Evolutionary conservation across 148 eudicot species (phyloP).

Genomic region (Persicaria tinctoria): DNA sequence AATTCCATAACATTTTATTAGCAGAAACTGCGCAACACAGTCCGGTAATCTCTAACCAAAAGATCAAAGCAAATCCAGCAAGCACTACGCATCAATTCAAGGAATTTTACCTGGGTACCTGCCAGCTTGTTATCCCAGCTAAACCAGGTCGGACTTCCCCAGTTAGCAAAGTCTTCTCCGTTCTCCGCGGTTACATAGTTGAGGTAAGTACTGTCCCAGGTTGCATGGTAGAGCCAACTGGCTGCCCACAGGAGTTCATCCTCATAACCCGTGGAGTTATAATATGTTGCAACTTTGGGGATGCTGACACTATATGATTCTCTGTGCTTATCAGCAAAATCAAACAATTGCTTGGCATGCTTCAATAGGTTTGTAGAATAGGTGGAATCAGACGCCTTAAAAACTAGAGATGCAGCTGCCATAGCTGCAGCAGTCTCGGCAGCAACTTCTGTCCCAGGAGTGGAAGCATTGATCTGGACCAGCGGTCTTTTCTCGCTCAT

Average conservation of each 20-base stretch:
- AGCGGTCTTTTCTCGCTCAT: slow-evolving; percentile 71
- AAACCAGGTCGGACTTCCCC: slow-evolving; percentile 84
- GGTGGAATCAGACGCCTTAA: slow-evolving; percentile 41
- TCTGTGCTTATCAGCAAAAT: slow-evolving; percentile 61
- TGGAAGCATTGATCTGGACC: slow-evolving; percentile 48
- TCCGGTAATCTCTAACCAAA: background rate
- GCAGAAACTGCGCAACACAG: background rate
- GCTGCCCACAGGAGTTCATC: slow-evolving; percentile 99
- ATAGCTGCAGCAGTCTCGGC: slow-evolving; percentile 97
- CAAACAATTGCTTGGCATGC: slow-evolving; percentile 66
- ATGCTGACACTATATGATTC: slow-evolving; percentile 63
- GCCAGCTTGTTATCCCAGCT: slow-evolving; percentile 94
- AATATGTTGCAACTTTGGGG: slow-evolving; percentile 60
- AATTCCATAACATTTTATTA: background rate
- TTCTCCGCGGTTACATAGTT: slow-evolving; percentile 55
- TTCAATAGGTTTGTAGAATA: slow-evolving; percentile 60
- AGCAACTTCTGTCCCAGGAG: slow-evolving; percentile 85
- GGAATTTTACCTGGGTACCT: slow-evolving; percentile 61
- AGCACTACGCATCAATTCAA: background rate
- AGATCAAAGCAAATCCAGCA: background rate
- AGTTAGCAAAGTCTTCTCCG: slow-evolving; percentile 53
- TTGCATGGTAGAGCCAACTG: slow-evolving; percentile 92
- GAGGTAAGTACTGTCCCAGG: slow-evolving; percentile 47
- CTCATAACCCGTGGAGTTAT: slow-evolving; percentile 79
- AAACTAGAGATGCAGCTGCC: slow-evolving; percentile 91